These are phyloP conservation scores for Craspedostauros australis DNA, from an alignment of 108 stramenopile species.

Conservation along the genomic window DNA sequence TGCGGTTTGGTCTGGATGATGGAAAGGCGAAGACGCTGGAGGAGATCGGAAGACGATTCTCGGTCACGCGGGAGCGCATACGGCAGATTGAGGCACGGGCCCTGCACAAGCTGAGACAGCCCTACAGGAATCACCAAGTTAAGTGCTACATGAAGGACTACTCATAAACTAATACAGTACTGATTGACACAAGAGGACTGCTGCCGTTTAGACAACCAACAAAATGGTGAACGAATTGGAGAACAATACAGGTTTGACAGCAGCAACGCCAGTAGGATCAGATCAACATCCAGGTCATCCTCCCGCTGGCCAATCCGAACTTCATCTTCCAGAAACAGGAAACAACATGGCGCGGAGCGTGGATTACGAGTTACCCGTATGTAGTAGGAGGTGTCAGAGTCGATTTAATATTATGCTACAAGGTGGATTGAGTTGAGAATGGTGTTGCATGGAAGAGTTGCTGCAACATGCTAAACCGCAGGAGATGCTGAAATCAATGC, in stretches of 20 bases:
- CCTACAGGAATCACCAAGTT: constrained; percentile 83
- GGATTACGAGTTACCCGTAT: no score
- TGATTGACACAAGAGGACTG: no score
- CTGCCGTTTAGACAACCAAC: no score
- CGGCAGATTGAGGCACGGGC: constrained; percentile 95
- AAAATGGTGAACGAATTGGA: neutral
- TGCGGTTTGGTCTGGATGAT: constrained; percentile 95
- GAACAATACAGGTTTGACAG: neutral
- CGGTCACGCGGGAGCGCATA: constrained; percentile 89
- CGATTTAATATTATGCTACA: no score
- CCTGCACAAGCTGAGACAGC: constrained; percentile 91
- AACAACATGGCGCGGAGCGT: neutral
- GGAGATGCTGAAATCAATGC: no score
- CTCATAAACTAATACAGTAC: constrained; percentile 21
- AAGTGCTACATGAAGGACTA: constrained; percentile 81
- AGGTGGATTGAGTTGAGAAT: no score
- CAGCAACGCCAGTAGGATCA: neutral
- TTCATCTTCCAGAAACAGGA: neutral
- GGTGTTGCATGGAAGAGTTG: no score
- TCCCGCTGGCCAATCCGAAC: neutral
- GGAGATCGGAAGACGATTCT: constrained; percentile 83
- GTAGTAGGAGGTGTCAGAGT: no score
- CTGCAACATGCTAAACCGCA: no score
- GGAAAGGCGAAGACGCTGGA: constrained; percentile 86
- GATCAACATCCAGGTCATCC: neutral